Evolutionary conservation across 176 grass and related monocot species (phyloP).

Genomic region (Phyllostachys edulis): DNA sequence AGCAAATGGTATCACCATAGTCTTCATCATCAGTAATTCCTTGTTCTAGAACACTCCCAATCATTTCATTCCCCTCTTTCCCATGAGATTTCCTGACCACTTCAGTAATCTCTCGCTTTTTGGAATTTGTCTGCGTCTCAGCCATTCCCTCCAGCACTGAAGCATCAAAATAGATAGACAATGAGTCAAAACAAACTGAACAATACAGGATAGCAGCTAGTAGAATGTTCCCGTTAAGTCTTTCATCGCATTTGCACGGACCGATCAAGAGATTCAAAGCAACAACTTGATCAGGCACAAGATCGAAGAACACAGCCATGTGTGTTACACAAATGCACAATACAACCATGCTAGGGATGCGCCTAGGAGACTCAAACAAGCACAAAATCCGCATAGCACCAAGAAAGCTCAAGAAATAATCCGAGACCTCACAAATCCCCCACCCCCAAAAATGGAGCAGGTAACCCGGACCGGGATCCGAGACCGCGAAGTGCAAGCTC

Average conservation of each 20-base stretch:
- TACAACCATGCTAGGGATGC: not conserved
- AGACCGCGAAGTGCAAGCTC: not conserved
- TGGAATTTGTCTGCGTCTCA: constrained; percentile 13
- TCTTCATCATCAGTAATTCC: not conserved
- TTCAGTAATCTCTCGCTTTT: not conserved
- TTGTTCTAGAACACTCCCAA: not conserved
- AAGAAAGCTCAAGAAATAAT: no score
- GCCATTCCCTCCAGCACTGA: constrained; percentile 31
- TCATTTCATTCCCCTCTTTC: not conserved
- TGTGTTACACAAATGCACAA: not conserved
- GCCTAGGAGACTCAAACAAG: not conserved
- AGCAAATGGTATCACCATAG: constrained; percentile 13
- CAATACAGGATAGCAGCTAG: not conserved
- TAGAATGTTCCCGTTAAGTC: not conserved
- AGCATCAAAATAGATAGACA: constrained; percentile 25
- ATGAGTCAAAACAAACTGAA: not conserved
- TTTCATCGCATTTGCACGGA: not conserved
- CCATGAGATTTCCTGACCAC: constrained; percentile 7
- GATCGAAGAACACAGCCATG: not conserved
- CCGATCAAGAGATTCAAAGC: not conserved
- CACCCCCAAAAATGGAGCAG: not conserved
- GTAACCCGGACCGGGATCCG: not conserved
- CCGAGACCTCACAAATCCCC: not conserved
- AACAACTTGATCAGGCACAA: not conserved
- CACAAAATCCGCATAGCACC: not conserved